Evolutionary conservation across 2,329 filamentous ascomycete species (phyloP), one percentile per base, ranked within the genome.

Genomic region (Botrytis fabae): DNA sequence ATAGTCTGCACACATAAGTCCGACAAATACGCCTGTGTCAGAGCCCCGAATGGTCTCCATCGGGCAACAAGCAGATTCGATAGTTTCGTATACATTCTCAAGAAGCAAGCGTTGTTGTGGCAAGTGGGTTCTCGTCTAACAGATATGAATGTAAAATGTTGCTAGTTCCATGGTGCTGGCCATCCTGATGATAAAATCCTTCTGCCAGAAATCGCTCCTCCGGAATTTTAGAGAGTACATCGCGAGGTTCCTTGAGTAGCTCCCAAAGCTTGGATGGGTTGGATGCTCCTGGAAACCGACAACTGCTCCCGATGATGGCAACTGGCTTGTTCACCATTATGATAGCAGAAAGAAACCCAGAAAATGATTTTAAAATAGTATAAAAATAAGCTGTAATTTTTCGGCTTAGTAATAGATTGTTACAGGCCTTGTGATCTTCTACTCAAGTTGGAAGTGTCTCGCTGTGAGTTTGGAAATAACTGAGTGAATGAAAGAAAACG

Each of bases 131-230:
- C 38, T 40, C 38, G 38, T 40, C 38, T 40, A 40, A 40, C 38
- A 40, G 38, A 40, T 40, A 40, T 40, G 38, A 40, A 40, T 40
- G 38, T 9, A 40, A 40, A 9, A 40, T 4, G 38, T 40, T 40
- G 38, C 38, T 40, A 9, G 38, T 40, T 40, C 38, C 38, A 6
- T 70, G 73, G 4, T 73, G 79, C 0, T 79, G 75, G 70, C 83
- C 80, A 32, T 73, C 73, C 10, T 81, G 78, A 1, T 75, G 75
- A 48, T 83, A 77, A 70, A 83, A 83, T n/a, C 65, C 46, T 10
- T 73, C 9, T 38, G 85, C 82, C 54, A 87, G 87, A 74, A 88
- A 83, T 10, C 86, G 60, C 66, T 40, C 59, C 54, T 63, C 76
- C 40, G 78, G 77, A 48, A 73, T 73, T 4, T 72, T 83, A 10